Evolutionary conservation across 1,284 basidiomycete genomes (phyloP).

Genomic region (Meira nashicola): DNA sequence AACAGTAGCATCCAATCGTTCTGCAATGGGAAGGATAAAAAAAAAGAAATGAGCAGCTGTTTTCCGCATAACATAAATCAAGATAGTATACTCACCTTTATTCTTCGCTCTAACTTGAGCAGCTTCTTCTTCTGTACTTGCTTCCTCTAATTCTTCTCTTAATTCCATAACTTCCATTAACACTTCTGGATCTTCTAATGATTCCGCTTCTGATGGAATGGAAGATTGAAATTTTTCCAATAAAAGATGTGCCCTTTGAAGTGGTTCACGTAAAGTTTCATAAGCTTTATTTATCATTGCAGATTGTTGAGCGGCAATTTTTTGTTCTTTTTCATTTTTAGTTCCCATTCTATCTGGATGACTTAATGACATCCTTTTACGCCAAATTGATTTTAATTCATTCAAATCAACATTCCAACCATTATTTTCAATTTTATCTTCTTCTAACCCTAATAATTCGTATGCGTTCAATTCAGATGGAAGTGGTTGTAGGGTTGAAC

Average conservation of each 20-base stretch:
- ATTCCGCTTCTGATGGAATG: slow-evolving; percentile 31
- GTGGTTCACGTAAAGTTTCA: slow-evolving; percentile 44
- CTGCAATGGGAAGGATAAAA: slow-evolving; percentile 3
- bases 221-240: slow-evolving; percentile 25
- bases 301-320: slow-evolving; percentile 43
- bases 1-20: slow-evolving; percentile 23
- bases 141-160: slow-evolving; percentile 40
- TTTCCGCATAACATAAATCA: not conserved
- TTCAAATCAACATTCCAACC: slow-evolving; percentile 38
- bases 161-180: slow-evolving; percentile 51
- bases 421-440: slow-evolving; percentile 19
- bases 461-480: slow-evolving; percentile 37
- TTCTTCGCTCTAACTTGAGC: slow-evolving; percentile 32
- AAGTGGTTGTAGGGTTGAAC: slow-evolving; percentile 35
- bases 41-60: not conserved
- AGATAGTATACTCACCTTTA: slow-evolving; percentile 15
- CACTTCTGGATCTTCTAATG: slow-evolving; percentile 42
- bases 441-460: slow-evolving; percentile 37
- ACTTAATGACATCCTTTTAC: slow-evolving; percentile 38
- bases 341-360: slow-evolving; percentile 47
- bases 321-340: slow-evolving; percentile 37
- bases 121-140: slow-evolving; percentile 33
- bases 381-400: slow-evolving; percentile 41
- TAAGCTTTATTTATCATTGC: slow-evolving; percentile 49
- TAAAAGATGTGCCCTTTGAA: slow-evolving; percentile 39